A percentile compares a stretch with the other conserved stretches of the same genome.
Evolutionary conservation across 306 rosid genomes (phyloP).

Genomic region (Fragaria nilgerrensis): DNA sequence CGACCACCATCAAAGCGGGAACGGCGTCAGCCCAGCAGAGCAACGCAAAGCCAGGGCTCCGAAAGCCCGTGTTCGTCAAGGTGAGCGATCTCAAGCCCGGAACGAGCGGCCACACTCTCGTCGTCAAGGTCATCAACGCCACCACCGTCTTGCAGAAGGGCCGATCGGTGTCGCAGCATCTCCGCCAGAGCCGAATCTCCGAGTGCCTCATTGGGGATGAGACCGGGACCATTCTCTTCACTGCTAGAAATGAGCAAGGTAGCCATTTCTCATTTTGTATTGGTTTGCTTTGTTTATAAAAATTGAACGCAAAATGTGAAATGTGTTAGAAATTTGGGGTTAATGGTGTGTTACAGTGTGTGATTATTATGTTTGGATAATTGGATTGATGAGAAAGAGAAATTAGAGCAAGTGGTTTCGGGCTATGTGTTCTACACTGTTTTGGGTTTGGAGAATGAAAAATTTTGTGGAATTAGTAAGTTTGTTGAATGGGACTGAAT

Average conservation of each 20-base stretch:
- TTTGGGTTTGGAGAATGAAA: not conserved
- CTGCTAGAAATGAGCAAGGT: constrained; percentile 92
- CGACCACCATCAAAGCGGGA: constrained; percentile 17
- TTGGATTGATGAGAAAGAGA: not conserved
- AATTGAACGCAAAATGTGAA: not conserved
- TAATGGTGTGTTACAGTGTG: not conserved
- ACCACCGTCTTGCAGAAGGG: constrained; percentile 69
- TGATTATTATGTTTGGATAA: not conserved
- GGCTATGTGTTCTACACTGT: no score
- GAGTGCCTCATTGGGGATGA: constrained; percentile 88
- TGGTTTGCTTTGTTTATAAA: not conserved
- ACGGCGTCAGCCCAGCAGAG: constrained; percentile 19
- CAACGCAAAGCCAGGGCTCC: constrained; percentile 45
- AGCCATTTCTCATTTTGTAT: not conserved
- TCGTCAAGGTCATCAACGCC: constrained; percentile 56
- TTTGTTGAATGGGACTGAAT: not conserved
- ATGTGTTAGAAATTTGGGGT: not conserved
- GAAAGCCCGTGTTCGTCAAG: constrained; percentile 76
- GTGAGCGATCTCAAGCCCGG: constrained; percentile 79
- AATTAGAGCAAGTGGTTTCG: not conserved
- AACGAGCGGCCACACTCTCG: constrained; percentile 72
- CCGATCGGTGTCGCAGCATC: constrained; percentile 58
- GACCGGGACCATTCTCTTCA: constrained; percentile 72
- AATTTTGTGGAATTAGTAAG: not conserved
- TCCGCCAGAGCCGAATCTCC: constrained; percentile 76